These are phyloP conservation scores for Chrysanthemum lavandulifolium DNA, from an alignment of 129 eudicot species.

Conservation along the genomic window DNA sequence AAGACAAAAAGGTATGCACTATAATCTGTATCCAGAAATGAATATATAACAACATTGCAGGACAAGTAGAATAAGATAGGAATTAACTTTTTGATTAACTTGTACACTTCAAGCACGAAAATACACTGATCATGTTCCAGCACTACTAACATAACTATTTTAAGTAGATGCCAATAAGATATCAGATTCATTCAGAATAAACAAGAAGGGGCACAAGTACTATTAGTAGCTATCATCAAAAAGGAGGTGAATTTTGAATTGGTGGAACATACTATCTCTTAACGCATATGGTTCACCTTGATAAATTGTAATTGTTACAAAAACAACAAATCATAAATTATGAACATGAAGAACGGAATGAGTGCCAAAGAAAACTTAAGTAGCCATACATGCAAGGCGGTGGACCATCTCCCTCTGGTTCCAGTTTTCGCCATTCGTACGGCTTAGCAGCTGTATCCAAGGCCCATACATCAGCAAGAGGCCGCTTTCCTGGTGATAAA, in stretches of 20 bases:
- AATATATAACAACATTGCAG: not conserved
- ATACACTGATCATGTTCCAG: constrained; percentile 7
- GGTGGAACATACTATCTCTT: not conserved
- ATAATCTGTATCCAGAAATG: not conserved
- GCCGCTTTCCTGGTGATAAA: constrained; percentile 69
- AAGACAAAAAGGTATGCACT: not conserved
- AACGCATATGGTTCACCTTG: constrained; percentile 4
- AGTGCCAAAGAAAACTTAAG: constrained; percentile 9
- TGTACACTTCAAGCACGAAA: not conserved
- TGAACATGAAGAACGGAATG: not conserved
- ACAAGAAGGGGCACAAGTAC: not conserved
- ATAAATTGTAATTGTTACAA: not conserved
- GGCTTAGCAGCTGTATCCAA: constrained; percentile 99
- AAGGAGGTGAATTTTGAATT: not conserved
- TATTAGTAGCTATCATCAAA: not conserved
- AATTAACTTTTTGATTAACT: not conserved
- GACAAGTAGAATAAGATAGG: not conserved
- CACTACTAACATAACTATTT: not conserved
- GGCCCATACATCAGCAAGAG: constrained; percentile 99
- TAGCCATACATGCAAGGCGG: constrained; percentile 93
- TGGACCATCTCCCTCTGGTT: constrained; percentile 98
- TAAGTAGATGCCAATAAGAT: not conserved
- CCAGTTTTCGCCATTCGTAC: constrained; percentile 96
- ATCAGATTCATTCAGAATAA: not conserved
- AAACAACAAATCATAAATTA: not conserved